phyloP scores from a whole-genome alignment of 2,329 filamentous ascomycete species.

The Mycogone perniciosa region DNA sequence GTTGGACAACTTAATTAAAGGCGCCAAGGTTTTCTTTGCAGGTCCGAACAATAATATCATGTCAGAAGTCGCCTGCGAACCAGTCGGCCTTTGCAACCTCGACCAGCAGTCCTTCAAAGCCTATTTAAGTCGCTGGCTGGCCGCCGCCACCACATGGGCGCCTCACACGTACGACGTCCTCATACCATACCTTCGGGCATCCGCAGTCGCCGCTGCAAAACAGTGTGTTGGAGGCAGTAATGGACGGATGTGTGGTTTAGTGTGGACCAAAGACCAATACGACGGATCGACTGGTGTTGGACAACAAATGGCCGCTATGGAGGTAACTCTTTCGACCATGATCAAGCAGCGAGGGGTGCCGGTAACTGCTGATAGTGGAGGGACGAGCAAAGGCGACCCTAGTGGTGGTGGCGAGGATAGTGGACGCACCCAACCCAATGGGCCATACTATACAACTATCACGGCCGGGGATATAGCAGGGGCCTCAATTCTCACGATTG shows the following conservation, averaged over 20 bases:
- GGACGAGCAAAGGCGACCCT: conserved; percentile 47
- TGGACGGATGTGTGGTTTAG: conserved; percentile 52
- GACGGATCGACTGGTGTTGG: conserved; percentile 58
- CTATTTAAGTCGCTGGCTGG: conserved; percentile 56
- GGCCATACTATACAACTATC: conserved; percentile 22
- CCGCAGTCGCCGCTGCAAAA: conserved; percentile 49
- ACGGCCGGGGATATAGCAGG: conserved; percentile 60
- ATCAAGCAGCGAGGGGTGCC: conserved; percentile 39
- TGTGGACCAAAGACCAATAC: conserved; percentile 51
- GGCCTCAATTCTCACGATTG: conserved; percentile 56
- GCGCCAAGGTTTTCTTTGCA: conserved; percentile 48
- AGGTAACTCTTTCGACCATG: conserved; percentile 57
- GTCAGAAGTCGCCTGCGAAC: conserved; percentile 61
- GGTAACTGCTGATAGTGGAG: conserved; percentile 47
- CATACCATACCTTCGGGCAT: conserved; percentile 47
- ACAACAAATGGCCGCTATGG: conserved; percentile 64
- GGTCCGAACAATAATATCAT: conserved; percentile 49
- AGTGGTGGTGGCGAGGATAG: conserved; percentile 41
- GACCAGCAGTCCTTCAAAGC: conserved; percentile 61
- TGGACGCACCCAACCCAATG: conserved; percentile 28
- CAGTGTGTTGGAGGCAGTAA: conserved; percentile 54
- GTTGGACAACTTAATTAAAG: conserved; percentile 50
- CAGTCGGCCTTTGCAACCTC: conserved; percentile 51
- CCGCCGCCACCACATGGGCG: conserved; percentile 56
- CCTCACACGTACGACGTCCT: conserved; percentile 50